These are phyloP conservation scores for Diaporthe helianthi DNA, from an alignment of 2,329 filamentous ascomycete species.

Conservation along the genomic window DNA sequence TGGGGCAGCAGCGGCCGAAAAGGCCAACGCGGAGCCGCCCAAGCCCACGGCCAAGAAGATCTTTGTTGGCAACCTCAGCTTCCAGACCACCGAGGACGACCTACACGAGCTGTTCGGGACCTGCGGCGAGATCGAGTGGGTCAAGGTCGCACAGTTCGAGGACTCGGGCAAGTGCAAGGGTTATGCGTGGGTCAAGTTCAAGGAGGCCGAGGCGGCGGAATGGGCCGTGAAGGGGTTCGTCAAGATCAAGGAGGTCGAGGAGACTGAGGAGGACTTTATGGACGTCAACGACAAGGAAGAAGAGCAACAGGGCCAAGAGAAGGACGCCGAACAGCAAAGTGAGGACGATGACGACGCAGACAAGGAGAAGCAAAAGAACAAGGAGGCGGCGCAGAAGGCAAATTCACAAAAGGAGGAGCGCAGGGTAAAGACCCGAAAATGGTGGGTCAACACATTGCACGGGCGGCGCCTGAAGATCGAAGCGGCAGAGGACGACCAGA, in stretches of 20 bases:
- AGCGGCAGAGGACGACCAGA: constrained; percentile 89
- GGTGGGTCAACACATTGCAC: constrained; percentile 85
- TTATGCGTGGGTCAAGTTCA: constrained; percentile 94
- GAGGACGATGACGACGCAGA: constrained; percentile 45
- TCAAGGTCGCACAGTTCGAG: constrained; percentile 93
- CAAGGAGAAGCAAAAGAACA: constrained; percentile 44
- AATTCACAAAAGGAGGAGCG: constrained; percentile 52
- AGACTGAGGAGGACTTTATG: constrained; percentile 68
- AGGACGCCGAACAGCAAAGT: constrained; percentile 43
- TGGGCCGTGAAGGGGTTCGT: constrained; percentile 83
- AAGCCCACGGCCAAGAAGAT: constrained; percentile 68
- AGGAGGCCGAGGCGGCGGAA: constrained; percentile 75
- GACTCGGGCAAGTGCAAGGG: constrained; percentile 98
- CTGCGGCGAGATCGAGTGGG: constrained; percentile 82
- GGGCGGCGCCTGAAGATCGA: constrained; percentile 87
- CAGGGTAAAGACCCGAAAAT: constrained; percentile 69
- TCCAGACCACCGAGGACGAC: constrained; percentile 81
- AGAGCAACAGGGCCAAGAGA: constrained; percentile 47
- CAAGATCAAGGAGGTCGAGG: constrained; percentile 70
- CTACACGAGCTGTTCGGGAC: constrained; percentile 81
- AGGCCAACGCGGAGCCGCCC: constrained; percentile 39
- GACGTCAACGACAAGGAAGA: constrained; percentile 54
- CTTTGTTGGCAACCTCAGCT: constrained; percentile 90
- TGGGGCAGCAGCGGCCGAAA: constrained; percentile 39
- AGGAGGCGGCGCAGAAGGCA: constrained; percentile 37